A percentile compares a stretch with the other conserved stretches of the same genome.
These are phyloP conservation scores for Skeletonema tropicum DNA, from an alignment of 108 stramenopile species.

Conservation along the genomic window DNA sequence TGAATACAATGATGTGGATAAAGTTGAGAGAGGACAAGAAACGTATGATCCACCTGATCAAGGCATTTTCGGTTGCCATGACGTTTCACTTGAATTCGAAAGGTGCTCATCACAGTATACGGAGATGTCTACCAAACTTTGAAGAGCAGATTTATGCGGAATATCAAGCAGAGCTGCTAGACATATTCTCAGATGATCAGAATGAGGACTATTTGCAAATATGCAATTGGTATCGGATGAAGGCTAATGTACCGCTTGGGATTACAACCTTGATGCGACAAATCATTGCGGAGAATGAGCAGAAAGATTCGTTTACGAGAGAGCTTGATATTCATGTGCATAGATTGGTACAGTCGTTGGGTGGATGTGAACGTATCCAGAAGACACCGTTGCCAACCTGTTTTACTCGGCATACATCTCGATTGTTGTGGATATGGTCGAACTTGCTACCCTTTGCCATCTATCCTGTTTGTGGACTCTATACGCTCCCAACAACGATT, in stretches of 20 bases:
- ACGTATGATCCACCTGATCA: constrained; percentile 47
- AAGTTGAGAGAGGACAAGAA: constrained; percentile 13
- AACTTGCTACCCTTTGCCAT: constrained; percentile 57
- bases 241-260: constrained; percentile 47
- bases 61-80: constrained; percentile 56
- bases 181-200: constrained; percentile 38
- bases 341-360: constrained; percentile 35
- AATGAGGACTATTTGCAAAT: constrained; percentile 36
- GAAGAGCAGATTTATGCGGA: constrained; percentile 44
- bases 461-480: constrained; percentile 44
- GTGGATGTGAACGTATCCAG: constrained; percentile 49
- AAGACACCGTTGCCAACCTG: constrained; percentile 54
- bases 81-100: constrained; percentile 56
- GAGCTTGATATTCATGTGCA: constrained; percentile 50
- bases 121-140: constrained; percentile 37
- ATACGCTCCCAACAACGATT: constrained; percentile 47
- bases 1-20: constrained; percentile 57
- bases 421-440: constrained; percentile 54
- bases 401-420: constrained; percentile 47
- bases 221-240: constrained; percentile 34
- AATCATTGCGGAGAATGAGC: constrained; percentile 43
- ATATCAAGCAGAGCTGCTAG: constrained; percentile 49
- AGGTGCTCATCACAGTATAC: constrained; percentile 26
- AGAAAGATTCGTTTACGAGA: constrained; percentile 24
- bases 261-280: constrained; percentile 42